phyloP scores from a whole-genome alignment of 768 basidiomycete genomes.

The Boletus tylopilopsis region DNA sequence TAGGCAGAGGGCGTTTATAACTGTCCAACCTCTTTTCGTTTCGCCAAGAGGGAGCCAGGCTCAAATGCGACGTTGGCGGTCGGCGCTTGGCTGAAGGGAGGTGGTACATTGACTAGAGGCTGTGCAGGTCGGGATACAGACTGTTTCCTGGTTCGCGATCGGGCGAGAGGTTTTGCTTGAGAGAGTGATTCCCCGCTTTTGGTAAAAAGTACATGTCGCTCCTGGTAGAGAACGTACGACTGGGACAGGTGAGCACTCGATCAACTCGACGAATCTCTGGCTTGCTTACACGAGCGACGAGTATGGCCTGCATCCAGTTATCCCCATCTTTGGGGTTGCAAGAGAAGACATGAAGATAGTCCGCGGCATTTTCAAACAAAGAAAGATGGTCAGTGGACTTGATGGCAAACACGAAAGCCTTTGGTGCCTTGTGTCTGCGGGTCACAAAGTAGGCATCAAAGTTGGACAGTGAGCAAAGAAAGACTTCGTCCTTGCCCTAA shows the following conservation, averaged over 20 bases:
- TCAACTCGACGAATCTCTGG: background rate
- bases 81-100: slow-evolving; percentile 33
- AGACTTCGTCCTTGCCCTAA: slow-evolving; percentile 80
- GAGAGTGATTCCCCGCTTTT: slow-evolving; percentile 21
- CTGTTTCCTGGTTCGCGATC: slow-evolving; percentile 36
- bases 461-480: slow-evolving; percentile 81
- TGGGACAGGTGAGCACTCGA: slow-evolving; percentile 28
- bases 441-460: slow-evolving; percentile 87
- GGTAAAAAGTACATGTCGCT: slow-evolving; percentile 56
- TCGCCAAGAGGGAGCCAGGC: slow-evolving; percentile 70
- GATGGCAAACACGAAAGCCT: slow-evolving; percentile 78
- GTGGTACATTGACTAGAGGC: slow-evolving; percentile 46
- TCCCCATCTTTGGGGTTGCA: slow-evolving; percentile 71
- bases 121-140: slow-evolving; percentile 39
- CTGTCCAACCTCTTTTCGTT: slow-evolving; percentile 37
- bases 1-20: background rate
- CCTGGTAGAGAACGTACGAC: slow-evolving; percentile 84
- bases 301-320: slow-evolving; percentile 75
- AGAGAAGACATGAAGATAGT: slow-evolving; percentile 86
- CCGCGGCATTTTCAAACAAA: slow-evolving; percentile 81
- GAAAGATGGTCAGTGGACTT: slow-evolving; percentile 86
- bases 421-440: slow-evolving; percentile 75
- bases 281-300: slow-evolving; percentile 71
- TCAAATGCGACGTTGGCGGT: slow-evolving; percentile 53
- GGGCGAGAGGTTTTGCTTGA: slow-evolving; percentile 34